Conservation (phyloP, 169 alveolate genomes). For the Miamiensis avidus region DNA sequence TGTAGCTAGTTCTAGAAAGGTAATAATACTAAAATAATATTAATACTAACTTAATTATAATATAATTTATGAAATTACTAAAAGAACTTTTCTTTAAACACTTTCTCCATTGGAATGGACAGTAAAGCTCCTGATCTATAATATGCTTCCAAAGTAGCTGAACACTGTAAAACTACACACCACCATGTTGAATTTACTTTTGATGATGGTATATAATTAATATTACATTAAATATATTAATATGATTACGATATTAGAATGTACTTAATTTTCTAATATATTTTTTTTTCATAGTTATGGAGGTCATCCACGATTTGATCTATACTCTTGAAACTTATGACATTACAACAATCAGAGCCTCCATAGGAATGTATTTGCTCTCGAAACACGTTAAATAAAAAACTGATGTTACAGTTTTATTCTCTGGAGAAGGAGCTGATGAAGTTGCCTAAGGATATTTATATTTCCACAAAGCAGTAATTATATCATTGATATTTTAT, state of each 20-base stretch:
- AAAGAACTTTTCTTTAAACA: not conserved
- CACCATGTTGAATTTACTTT: not conserved
- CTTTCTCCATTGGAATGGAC: not conserved
- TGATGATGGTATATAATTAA: not conserved
- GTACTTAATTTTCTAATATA: too few relatives aligned
- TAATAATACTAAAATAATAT: too few relatives aligned
- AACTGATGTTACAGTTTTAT: slow-evolving; percentile 83
- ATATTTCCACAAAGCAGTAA: slow-evolving; percentile 85
- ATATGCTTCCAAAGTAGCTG: not conserved
- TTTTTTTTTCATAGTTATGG: too few relatives aligned
- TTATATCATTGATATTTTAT: too few relatives aligned
- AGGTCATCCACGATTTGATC: slow-evolving; percentile 78
- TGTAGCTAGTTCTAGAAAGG: not conserved
- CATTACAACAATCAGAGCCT: slow-evolving; percentile 87
- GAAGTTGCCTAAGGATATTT: slow-evolving; percentile 89
- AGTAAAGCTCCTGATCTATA: not conserved
- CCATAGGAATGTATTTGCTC: slow-evolving; percentile 87
- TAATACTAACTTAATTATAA: not conserved
- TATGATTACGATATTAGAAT: too few relatives aligned
- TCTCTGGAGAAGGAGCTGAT: slow-evolving; percentile 90
- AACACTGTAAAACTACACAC: not conserved
- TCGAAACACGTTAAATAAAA: slow-evolving; percentile 57
- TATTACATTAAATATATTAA: too few relatives aligned
- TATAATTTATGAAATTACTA: not conserved
- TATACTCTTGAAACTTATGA: slow-evolving; percentile 88